phyloP scores from a whole-genome alignment of 1,139 yeast genomes.

The Suhomyces wounanorum region DNA sequence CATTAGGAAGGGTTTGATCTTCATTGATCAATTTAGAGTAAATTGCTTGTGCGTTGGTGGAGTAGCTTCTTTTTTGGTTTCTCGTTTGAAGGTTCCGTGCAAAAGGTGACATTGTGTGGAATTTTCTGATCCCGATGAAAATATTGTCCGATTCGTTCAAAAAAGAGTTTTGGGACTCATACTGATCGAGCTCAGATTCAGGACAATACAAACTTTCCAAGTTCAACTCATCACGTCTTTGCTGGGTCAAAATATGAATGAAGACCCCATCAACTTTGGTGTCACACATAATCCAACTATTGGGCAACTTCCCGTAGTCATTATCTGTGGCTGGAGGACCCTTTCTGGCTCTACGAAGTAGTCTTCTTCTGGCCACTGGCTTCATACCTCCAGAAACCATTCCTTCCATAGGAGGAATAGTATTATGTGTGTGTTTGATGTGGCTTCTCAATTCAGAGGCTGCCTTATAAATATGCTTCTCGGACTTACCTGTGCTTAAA shows the following conservation, averaged over 20 bases:
- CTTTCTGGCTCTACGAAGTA: slow-evolving; percentile 57
- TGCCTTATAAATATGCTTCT: slow-evolving; percentile 74
- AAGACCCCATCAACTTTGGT: slow-evolving; percentile 61
- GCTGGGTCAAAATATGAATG: slow-evolving; percentile 71
- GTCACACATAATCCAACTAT: slow-evolving; percentile 83
- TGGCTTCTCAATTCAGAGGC: slow-evolving; percentile 53
- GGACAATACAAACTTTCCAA: slow-evolving; percentile 70
- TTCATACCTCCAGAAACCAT: slow-evolving; percentile 60
- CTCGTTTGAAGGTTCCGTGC: background rate
- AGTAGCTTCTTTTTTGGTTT: slow-evolving; percentile 2
- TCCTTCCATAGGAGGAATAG: slow-evolving; percentile 68
- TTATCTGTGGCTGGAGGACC: slow-evolving; percentile 58
- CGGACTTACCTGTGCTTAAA: slow-evolving; percentile 76
- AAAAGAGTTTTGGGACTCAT: slow-evolving; percentile 18
- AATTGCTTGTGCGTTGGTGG: slow-evolving; percentile 7
- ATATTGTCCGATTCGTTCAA: slow-evolving; percentile 42
- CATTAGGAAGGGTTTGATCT: slow-evolving; percentile 2
- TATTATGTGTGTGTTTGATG: slow-evolving; percentile 36
- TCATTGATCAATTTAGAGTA: slow-evolving; percentile 8
- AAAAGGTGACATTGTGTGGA: slow-evolving; percentile 35
- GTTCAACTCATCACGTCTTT: slow-evolving; percentile 65
- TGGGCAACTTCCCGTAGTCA: slow-evolving; percentile 56
- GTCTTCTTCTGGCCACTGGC: slow-evolving; percentile 61
- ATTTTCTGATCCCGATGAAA: slow-evolving; percentile 48
- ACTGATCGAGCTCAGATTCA: slow-evolving; percentile 40